Conservation (phyloP, 2,329 filamentous ascomycete species). For the Penicillium sp. region DNA sequence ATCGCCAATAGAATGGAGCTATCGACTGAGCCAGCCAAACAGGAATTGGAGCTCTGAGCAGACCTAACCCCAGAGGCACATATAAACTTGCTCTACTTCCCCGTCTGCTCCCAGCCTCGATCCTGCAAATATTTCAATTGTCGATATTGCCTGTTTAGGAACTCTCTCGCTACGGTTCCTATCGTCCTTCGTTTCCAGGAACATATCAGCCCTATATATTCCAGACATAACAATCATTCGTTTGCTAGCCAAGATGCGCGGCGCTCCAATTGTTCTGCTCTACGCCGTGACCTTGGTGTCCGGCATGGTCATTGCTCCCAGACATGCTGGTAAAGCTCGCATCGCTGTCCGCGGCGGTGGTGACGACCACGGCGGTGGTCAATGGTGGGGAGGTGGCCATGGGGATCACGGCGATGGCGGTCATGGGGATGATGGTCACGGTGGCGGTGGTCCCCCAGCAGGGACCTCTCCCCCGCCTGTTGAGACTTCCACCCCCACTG, state of each 20-base stretch:
- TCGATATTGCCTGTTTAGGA: slow-evolving; percentile 22
- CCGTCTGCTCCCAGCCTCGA: not conserved
- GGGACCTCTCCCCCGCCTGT: not conserved
- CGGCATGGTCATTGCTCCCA: slow-evolving; percentile 15
- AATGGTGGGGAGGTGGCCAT: slow-evolving; percentile 3
- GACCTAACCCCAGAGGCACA: slow-evolving; percentile 2
- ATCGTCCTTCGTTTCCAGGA: slow-evolving; percentile 25
- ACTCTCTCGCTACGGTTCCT: slow-evolving; percentile 50
- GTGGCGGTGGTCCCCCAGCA: too few relatives aligned
- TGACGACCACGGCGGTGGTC: slow-evolving; percentile 4
- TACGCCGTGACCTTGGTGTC: slow-evolving; percentile 18
- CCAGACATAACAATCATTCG: slow-evolving; percentile 3
- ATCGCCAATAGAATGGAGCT: slow-evolving; percentile 3
- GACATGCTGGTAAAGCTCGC: slow-evolving; percentile 10
- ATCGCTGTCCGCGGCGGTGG: slow-evolving; percentile 12
- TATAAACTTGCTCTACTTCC: slow-evolving; percentile 5
- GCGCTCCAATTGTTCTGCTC: slow-evolving; percentile 17
- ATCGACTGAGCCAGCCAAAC: not conserved
- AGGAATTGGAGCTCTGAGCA: not conserved
- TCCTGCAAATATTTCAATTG: slow-evolving; percentile 5
- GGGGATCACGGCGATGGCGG: slow-evolving; percentile 1
- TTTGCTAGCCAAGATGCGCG: slow-evolving; percentile 21
- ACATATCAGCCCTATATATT: not conserved
- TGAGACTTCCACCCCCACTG: not conserved
- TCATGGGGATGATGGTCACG: not conserved